Evolutionary conservation across 129 eudicot species (phyloP), one percentile per base, ranked within the genome.

Genomic region (Ambrosia artemisiifolia): DNA sequence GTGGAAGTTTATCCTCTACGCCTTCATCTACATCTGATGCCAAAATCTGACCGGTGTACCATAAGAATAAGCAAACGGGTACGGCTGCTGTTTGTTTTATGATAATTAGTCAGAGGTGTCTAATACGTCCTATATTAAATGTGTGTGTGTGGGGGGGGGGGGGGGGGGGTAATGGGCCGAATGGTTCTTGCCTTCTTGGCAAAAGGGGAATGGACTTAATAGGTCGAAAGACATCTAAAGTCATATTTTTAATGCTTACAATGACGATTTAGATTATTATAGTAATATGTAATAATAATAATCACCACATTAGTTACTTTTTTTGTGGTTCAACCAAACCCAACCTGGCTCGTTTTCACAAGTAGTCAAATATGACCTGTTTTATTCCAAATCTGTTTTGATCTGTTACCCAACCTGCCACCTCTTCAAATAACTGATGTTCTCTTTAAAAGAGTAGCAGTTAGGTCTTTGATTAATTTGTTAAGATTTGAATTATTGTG

Each of bases 31-130:
- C 95, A 87, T 85, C 80, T 90, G 71, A 89, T 84, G 71, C 92
- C 96, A 54, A 93, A 87, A 76, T 87, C 83, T 9, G 96, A 83
- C 73, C 88, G 78, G 61, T 79, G 92, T 74, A 67, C 88, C 51
- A 82, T 89, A 67, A 83, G 96, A 84, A 89, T 93, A 69, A 89
- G 98, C 90, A 93, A 93, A 82, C 89, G 87, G 96, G 98, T 93
- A 80, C 30, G 38, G 7, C 62, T 32, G 16, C 50, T 12, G 24
- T 38, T 36, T 33, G 8, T 40, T 38, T 42, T 33, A 65, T 75
- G 19, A 40, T 38, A 42, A 18, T 16, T 75, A 66, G n/a, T 75
- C 66, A 32, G 42, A 60, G 40, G 43, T 5, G 10, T 59, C 65
- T 28, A 59, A 59, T 28, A 48, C 1, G 7, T 19, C 60, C n/a